Evolutionary conservation across 192 early-diverging fungal species (phyloP).

Genomic region (Coemansia sp.): DNA sequence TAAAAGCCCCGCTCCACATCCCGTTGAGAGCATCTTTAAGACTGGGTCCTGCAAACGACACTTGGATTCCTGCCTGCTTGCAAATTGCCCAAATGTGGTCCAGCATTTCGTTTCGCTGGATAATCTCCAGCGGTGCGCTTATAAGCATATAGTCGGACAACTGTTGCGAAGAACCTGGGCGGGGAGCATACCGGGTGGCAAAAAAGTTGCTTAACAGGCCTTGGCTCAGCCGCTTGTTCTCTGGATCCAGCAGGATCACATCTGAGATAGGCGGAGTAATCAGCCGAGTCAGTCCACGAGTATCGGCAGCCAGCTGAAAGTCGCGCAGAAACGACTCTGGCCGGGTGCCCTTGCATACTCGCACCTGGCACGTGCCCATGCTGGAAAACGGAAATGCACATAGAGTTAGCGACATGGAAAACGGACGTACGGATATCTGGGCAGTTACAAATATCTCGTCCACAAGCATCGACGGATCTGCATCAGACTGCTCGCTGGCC

Average conservation of each 20-base stretch:
- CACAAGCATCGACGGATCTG: conserved; percentile 24
- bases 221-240: conserved; percentile 28
- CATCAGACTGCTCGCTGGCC: conserved; percentile 4
- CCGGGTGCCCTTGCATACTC: conserved; percentile 23
- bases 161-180: too few species aligned
- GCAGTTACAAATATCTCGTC: conserved; percentile 37
- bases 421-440: conserved; percentile 26
- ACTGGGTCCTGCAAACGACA: conserved; percentile 24
- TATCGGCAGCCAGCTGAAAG: conserved; percentile 30
- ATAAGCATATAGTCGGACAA: conserved; percentile 19
- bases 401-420: conserved; percentile 17
- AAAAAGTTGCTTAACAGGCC: conserved; percentile 37
- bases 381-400: conserved; percentile 32
- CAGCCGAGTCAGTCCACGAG: conserved; percentile 21
- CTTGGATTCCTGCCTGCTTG: conserved; percentile 22
- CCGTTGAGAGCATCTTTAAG: conserved; percentile 19
- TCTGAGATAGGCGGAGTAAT: conserved; percentile 31
- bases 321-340: conserved; percentile 29
- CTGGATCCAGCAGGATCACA: conserved; percentile 25
- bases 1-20: conserved; percentile 31
- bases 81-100: conserved; percentile 21
- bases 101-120: conserved; percentile 14
- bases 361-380: conserved; percentile 37
- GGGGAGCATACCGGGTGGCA: conserved; percentile 9
- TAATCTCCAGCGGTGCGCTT: conserved; percentile 24